Percentiles rank a stretch among this genome's conserved stretches.
Conservation (phyloP, 2,329 filamentous ascomycete species). For the Parafenestella ontariensis region DNA sequence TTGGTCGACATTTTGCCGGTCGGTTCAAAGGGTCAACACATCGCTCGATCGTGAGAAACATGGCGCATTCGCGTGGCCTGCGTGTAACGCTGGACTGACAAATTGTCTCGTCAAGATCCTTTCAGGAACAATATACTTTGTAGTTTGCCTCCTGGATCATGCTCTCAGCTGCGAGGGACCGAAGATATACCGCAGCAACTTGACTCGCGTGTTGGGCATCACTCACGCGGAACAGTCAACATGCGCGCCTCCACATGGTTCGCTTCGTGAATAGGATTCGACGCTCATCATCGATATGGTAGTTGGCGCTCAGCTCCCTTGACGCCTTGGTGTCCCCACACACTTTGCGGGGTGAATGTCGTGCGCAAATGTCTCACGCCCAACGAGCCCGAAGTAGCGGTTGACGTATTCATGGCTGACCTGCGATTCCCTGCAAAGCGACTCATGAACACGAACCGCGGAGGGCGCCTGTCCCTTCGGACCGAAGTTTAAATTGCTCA, state of each 20-base stretch:
- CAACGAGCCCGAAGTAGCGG: neutral
- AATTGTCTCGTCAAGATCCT: neutral
- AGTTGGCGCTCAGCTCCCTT: neutral
- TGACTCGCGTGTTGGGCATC: neutral
- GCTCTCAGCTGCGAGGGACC: neutral
- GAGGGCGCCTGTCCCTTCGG: too few relatives aligned
- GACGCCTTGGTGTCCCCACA: neutral
- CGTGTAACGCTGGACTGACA: neutral
- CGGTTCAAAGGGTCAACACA: too few relatives aligned
- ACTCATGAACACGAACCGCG: neutral
- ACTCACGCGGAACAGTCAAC: neutral
- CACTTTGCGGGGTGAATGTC: neutral
- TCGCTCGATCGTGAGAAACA: neutral
- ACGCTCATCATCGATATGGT: neutral
- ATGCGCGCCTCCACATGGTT: neutral
- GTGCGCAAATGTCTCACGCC: neutral
- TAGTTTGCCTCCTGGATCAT: neutral
- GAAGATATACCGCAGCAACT: neutral
- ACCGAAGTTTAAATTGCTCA: too few relatives aligned
- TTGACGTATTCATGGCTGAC: slow-evolving; percentile 1
- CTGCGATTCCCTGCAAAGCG: neutral
- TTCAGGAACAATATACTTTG: neutral
- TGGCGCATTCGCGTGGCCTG: neutral
- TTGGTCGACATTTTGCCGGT: neutral
- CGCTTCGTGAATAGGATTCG: neutral